A percentile compares a stretch with the other conserved stretches of the same genome.
Conservation (phyloP, 768 basidiomycete genomes). For the Mycena rebaudengoi region DNA sequence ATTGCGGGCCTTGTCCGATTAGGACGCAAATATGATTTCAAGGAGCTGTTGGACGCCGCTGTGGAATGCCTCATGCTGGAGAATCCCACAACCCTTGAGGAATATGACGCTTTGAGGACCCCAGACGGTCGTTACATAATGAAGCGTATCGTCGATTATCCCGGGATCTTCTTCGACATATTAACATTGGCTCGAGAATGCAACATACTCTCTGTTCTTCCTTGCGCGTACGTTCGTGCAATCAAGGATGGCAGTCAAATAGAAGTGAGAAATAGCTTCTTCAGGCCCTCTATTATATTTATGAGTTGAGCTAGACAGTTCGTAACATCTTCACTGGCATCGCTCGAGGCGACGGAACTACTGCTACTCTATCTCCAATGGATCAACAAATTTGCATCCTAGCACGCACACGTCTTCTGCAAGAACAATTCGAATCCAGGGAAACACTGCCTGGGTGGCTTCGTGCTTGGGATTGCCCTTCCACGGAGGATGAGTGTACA, state of each 20-base stretch:
- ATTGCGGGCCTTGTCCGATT: background rate
- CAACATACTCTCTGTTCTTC: background rate
- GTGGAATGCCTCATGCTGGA: background rate
- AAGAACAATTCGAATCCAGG: background rate
- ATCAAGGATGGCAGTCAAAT: background rate
- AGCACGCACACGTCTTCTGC: background rate
- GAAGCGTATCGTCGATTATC: background rate
- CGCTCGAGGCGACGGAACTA: background rate
- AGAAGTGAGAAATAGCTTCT: no score
- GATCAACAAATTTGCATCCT: background rate
- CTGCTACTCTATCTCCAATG: background rate
- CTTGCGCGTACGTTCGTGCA: background rate
- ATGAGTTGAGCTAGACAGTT: background rate
- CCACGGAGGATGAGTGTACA: no score
- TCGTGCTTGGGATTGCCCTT: no score
- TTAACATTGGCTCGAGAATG: conserved; percentile 4
- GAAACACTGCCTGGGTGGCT: background rate
- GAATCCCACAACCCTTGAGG: background rate
- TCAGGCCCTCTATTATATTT: background rate
- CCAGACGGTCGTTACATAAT: no score
- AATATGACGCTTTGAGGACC: background rate
- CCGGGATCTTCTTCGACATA: background rate
- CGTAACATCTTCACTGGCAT: conserved; percentile 1
- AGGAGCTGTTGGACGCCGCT: background rate
- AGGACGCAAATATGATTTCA: background rate